Base-by-base conservation (phyloP, 352 stramenopile species). In the Phytophthora fragariae region DNA sequence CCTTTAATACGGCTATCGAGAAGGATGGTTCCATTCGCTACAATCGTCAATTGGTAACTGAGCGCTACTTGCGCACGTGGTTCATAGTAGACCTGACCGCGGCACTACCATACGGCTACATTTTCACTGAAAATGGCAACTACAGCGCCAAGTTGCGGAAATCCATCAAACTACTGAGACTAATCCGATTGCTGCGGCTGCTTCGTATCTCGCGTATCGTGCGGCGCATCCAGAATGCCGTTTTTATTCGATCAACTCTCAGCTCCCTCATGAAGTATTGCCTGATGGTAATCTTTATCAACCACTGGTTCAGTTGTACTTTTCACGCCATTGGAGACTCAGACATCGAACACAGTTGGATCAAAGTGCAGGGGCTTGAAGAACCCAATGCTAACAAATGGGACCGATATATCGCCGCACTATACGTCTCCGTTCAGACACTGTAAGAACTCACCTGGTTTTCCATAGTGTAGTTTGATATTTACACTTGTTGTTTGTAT, bases 351-450 rank as follows among this genome's bases (percentile, higher is more conserved):
- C 72, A 75, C 19, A 80, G 76, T 58, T 92, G 86, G 86, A 83
- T 93, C 33, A 70, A 47, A 31, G 62, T 58, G 2, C 76, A 85
- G 37, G 61, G 72, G 9, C 72, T 93, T 2, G 54, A 82, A 49
- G 65, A 81, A 5, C 72, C 76, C 1, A 64, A 66, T 3, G 76
- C 63, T 3, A 77, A 62, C 52, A 83, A 83, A 24, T 85, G 79
- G 79, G 83, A 90, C 55, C 81, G 82, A 53, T 93, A 93, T 58
- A 69, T 92, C 47, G 83, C 86, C 5, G 78, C 86, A 21, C 73
- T 93, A 60, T 93, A 93, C 55, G 88, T 86, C 65, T 68, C 86
- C 11, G 79, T 93, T 67, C 90, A 91, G 79, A 92, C 86, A 44
- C 74, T 93, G 84, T 92, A 77, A 53, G 83, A 73, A 68, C 5